These are phyloP conservation scores for Sutorius eximius DNA, from an alignment of 1,284 basidiomycete genomes.

Conservation along the genomic window DNA sequence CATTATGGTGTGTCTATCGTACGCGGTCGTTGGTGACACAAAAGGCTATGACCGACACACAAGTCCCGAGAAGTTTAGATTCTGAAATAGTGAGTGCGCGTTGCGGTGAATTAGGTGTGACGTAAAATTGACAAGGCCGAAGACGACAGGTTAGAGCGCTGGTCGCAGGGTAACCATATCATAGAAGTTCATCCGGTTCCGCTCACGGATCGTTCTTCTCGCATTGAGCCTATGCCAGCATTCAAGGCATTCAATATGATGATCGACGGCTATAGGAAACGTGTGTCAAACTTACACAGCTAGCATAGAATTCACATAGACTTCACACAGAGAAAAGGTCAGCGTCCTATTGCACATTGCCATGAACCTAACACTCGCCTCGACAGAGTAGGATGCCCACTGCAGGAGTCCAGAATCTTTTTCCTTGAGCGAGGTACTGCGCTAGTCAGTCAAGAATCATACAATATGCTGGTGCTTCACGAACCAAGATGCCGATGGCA, in stretches of 20 bases:
- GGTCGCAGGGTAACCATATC: not conserved
- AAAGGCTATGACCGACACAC: too few species aligned
- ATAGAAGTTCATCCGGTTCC: not conserved
- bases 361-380: not conserved
- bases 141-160: not conserved
- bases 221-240: constrained; percentile 9
- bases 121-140: too few species aligned
- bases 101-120: too few species aligned
- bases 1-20: too few species aligned
- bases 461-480: not conserved
- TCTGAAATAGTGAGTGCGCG: too few species aligned
- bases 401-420: not conserved
- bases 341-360: not conserved
- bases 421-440: constrained; percentile 10
- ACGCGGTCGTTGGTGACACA: too few species aligned
- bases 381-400: not conserved
- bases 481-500: constrained; percentile 7
- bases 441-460: not conserved
- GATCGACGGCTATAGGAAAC: not conserved
- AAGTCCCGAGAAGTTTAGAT: too few species aligned
- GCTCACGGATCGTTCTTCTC: constrained; percentile 9
- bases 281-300: constrained; percentile 6
- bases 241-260: not conserved
- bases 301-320: constrained; percentile 13
- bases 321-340: not conserved